Evolutionary conservation across 2,329 filamentous ascomycete genomes (phyloP).

Genomic region (Berkeleyomyces rouxiae): DNA sequence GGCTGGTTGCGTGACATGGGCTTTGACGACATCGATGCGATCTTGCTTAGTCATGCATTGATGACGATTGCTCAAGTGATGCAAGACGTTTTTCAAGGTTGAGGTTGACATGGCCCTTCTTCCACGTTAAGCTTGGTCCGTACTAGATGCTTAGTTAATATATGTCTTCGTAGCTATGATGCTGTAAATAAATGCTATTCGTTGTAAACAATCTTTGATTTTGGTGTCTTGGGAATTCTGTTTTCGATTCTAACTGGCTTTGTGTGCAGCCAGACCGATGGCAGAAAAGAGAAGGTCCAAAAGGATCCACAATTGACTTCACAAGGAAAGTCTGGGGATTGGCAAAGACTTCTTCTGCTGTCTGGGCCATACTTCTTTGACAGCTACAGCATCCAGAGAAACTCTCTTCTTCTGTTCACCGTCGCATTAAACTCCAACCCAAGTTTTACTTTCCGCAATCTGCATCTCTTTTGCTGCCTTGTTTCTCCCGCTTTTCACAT

Average conservation of each 20-base stretch:
- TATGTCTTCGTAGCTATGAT: too few species aligned
- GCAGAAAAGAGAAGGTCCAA: conserved; percentile 3
- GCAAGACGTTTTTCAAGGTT: background rate
- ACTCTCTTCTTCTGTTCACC: too few species aligned
- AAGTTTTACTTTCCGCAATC: too few species aligned
- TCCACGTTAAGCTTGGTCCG: too few species aligned
- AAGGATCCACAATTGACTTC: conserved; percentile 11
- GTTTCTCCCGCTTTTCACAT: background rate
- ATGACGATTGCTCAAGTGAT: background rate
- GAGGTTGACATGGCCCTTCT: background rate
- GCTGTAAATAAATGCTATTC: too few species aligned
- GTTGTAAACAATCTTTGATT: too few species aligned
- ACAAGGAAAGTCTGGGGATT: background rate
- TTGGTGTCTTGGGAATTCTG: too few species aligned
- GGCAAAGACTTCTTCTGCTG: background rate
- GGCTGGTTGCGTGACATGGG: background rate
- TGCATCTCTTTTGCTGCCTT: too few species aligned
- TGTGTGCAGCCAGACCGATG: background rate
- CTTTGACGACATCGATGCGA: background rate
- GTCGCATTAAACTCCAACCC: too few species aligned
- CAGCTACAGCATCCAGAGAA: too few species aligned
- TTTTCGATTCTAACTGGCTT: background rate
- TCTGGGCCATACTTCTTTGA: background rate
- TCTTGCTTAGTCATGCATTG: background rate
- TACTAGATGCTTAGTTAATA: too few species aligned